Evolutionary conservation across 2,329 filamentous ascomycete species (phyloP).

Genomic region (Daldinia sp.): DNA sequence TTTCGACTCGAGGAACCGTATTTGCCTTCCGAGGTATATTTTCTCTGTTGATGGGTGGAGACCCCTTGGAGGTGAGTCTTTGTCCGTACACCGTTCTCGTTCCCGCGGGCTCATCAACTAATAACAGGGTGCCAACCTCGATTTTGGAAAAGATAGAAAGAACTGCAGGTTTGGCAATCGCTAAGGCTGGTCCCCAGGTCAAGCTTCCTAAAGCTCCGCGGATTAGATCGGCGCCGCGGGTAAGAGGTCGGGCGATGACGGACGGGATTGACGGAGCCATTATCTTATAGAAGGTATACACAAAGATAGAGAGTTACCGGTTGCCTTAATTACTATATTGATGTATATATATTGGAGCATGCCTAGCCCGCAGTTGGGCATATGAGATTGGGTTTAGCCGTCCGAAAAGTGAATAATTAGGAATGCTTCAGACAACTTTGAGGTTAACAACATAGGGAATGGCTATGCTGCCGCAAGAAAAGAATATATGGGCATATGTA

Average conservation of each 20-base stretch:
- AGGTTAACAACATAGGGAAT: neutral
- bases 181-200: slow-evolving; percentile 62
- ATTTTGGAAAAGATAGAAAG: slow-evolving; percentile 61
- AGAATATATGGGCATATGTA: neutral
- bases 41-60: slow-evolving; percentile 53
- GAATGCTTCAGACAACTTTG: too few species aligned
- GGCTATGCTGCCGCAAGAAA: neutral
- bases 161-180: slow-evolving; percentile 61
- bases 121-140: slow-evolving; percentile 60
- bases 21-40: slow-evolving; percentile 53
- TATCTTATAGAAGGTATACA: neutral
- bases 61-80: slow-evolving; percentile 55
- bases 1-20: slow-evolving; percentile 60
- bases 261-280: slow-evolving; percentile 56
- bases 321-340: neutral
- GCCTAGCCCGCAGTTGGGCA: neutral
- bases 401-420: neutral
- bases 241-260: slow-evolving; percentile 55
- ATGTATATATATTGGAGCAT: neutral
- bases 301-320: neutral
- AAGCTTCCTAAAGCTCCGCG: slow-evolving; percentile 59
- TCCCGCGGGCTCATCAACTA: slow-evolving; percentile 61
- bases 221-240: slow-evolving; percentile 56
- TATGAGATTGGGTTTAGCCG: neutral
- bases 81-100: slow-evolving; percentile 60